phyloP scores from a whole-genome alignment of 2,329 filamentous ascomycete genomes.

The Arthrocladium fulminans region DNA sequence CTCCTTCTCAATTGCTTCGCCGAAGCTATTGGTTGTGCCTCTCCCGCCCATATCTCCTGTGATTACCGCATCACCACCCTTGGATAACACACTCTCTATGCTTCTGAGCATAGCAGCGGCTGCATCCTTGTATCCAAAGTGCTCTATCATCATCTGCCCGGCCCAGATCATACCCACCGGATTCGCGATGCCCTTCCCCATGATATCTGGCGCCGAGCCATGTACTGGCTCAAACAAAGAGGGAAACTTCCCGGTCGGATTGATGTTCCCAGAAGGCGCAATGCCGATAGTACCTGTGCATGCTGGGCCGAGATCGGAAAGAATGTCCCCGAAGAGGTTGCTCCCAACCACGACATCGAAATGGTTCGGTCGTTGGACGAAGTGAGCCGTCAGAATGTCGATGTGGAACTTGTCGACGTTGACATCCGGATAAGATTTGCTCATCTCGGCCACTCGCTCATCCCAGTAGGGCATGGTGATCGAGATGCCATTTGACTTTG shows the following conservation, averaged over 20 bases:
- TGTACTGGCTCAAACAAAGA: conserved; percentile 99
- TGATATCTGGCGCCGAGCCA: conserved; percentile 93
- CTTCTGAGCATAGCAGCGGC: conserved; percentile 84
- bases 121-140: conserved; percentile 84
- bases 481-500: conserved; percentile 99
- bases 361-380: conserved; percentile 86
- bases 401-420: conserved; percentile 96
- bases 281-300: conserved; percentile 95
- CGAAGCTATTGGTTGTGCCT: conserved; percentile 90
- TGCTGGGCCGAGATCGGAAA: conserved; percentile 98
- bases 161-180: conserved; percentile 89
- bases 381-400: conserved; percentile 98
- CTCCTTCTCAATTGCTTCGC: conserved; percentile 73
- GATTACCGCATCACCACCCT: conserved; percentile 73
- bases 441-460: conserved; percentile 51
- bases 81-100: conserved; percentile 81
- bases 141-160: conserved; percentile 99
- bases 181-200: conserved; percentile 92
- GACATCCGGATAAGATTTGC: conserved; percentile 88
- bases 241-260: conserved; percentile 70
- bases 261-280: conserved; percentile 93
- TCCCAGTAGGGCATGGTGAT: conserved; percentile 59
- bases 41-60: conserved; percentile 95
- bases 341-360: conserved; percentile 97
- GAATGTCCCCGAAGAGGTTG: conserved; percentile 98